Base-by-base conservation (phyloP, 345 rosid species). In the Streptanthus diversifolius region DNA sequence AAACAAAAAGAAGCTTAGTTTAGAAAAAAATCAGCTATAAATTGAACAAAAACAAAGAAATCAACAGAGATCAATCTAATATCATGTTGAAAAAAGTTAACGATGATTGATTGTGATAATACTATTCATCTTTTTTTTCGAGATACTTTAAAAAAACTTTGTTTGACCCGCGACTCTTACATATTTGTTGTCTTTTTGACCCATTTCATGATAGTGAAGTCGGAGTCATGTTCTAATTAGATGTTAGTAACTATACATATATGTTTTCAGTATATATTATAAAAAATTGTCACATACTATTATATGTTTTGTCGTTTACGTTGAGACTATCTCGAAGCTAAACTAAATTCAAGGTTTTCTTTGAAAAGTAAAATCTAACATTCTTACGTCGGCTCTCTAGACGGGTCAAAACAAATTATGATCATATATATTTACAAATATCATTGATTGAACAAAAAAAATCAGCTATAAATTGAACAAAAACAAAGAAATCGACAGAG, bases 321-420 rank as follows among this genome's bases (percentile, higher is more conserved):
- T 33, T 33, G 36, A 9, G 8, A 32, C 1, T 32, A 33, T 33
- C 10, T 39, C 1, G 44, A 13, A 14, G 29, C 55, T 22, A 63
- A 63, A 63, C 48, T 41, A 63, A 63, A 53, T 40, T 72, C 24
- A 0, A 22, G 43, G n/a, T 54, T 63, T 22, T 21, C 13, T 32
- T 32, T 2, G 45, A 62, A n/a, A 52, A n/a, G 18, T 37, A 41
- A 29, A 62, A 29, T 5, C 2, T 6, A 6, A 36, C 12, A 40
- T 25, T 27, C 30, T 21, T 19, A 52, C 55, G 70, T 25, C 7
- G 45, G 55, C 71, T 44, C 41, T 73, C 48, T 44, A 55, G 65
- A 55, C 56, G 3, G 48, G 56, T 73, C 49, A 64, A 55, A 54
- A 25, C 71, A 32, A n/a, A 24, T 45, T 49, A 30, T 64, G 49